Conservation (phyloP, 23 red algal genomes). For the Cyanidium caldarium region DNA sequence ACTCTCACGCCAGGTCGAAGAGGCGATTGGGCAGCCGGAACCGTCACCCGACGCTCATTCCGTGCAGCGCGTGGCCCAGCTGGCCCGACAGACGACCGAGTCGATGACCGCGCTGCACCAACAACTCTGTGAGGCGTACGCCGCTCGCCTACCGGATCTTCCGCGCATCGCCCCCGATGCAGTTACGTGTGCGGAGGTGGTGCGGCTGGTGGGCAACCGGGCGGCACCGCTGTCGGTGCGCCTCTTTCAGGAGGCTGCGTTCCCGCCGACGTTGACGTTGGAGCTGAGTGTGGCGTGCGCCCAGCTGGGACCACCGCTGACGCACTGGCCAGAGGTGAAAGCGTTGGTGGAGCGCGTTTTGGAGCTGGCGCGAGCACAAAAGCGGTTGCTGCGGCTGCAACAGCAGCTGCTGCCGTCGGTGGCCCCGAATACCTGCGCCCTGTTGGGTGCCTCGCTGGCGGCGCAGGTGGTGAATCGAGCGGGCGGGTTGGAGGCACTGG, state of each 20-base stretch:
- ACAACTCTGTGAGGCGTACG: background rate
- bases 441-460: background rate
- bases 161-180: background rate
- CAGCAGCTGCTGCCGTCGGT: background rate
- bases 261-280: background rate
- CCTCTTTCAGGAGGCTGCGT: background rate
- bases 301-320: background rate
- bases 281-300: background rate
- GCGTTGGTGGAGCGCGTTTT: background rate
- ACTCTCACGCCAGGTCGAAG: no score
- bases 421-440: background rate
- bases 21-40: no score
- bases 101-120: background rate
- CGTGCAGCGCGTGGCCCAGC: no score
- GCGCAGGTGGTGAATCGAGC: background rate
- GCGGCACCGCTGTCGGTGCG: background rate
- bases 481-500: background rate
- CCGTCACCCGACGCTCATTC: no score
- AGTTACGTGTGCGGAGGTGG: background rate
- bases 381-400: background rate
- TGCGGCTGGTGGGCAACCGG: background rate
- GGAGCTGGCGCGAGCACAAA: background rate
- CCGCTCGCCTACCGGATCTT: background rate
- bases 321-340: background rate
- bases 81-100: background rate